Percentiles rank a stretch among this genome's conserved stretches.
Evolutionary conservation across 768 basidiomycete species (phyloP).

Genomic region (Rhizopogon vulgaris): DNA sequence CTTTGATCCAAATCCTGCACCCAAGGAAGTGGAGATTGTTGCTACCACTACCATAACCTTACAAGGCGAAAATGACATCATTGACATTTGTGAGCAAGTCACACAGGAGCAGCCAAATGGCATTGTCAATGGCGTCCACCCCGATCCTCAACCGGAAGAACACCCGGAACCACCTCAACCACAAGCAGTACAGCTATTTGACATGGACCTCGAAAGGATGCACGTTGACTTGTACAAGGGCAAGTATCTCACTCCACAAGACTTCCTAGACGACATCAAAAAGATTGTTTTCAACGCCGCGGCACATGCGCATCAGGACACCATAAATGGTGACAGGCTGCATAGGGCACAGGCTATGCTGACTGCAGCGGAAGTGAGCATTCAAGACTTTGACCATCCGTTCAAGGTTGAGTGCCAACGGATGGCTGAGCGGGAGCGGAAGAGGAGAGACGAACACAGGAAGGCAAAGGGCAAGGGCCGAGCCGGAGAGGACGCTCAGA

Average conservation of each 20-base stretch:
- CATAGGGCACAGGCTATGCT: conserved; percentile 86
- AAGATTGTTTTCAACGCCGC: conserved; percentile 77
- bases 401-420: conserved; percentile 81
- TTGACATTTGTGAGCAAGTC: conserved; percentile 36
- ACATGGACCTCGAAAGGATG: conserved; percentile 92
- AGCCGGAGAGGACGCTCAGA: conserved; percentile 23
- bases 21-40: conserved; percentile 26
- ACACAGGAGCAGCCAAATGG: conserved; percentile 28
- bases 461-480: conserved; percentile 34
- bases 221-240: conserved; percentile 78
- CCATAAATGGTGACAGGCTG: conserved; percentile 47
- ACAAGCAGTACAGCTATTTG: conserved; percentile 49
- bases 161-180: conserved; percentile 28
- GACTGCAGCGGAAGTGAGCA: conserved; percentile 77
- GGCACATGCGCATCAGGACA: conserved; percentile 52
- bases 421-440: conserved; percentile 21
- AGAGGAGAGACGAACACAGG: conserved; percentile 49
- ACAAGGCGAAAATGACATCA: conserved; percentile 34
- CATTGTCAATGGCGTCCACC: conserved; percentile 32
- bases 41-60: conserved; percentile 33
- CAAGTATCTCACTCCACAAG: conserved; percentile 80
- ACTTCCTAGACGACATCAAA: conserved; percentile 79
- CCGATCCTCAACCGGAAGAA: conserved; percentile 13
- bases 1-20: conserved; percentile 34
- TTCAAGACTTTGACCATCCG: conserved; percentile 77